These are phyloP conservation scores for Globisporangium solare DNA, from an alignment of 352 stramenopile species.

Conservation along the genomic window DNA sequence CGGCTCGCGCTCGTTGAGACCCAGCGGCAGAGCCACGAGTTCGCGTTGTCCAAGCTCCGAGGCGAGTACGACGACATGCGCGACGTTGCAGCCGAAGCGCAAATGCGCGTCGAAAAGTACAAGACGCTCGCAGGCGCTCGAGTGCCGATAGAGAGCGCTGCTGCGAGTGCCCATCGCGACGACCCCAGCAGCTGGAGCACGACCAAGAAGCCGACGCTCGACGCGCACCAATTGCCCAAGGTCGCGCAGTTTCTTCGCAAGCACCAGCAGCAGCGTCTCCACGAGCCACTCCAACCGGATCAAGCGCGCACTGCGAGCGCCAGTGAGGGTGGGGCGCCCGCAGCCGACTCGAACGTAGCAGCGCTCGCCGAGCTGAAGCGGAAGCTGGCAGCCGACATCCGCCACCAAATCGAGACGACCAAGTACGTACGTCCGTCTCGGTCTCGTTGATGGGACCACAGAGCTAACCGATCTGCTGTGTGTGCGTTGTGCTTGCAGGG, in stretches of 20 bases:
- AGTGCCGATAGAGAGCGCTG: too few species aligned
- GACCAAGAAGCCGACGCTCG: slow-evolving; percentile 3
- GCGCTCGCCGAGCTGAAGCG: slow-evolving; percentile 34
- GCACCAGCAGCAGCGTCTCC: background rate
- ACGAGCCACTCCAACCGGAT: background rate
- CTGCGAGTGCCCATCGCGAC: background rate
- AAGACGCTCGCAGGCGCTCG: slow-evolving; percentile 1
- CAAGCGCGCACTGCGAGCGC: background rate
- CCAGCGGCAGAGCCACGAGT: slow-evolving; percentile 31
- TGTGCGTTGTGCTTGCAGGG: slow-evolving; percentile 9
- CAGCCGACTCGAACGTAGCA: slow-evolving; percentile 22
- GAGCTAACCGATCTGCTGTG: too few species aligned
- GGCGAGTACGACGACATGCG: slow-evolving; percentile 33
- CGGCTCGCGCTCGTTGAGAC: slow-evolving; percentile 32
- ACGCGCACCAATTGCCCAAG: background rate
- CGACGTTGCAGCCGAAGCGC: slow-evolving; percentile 29
- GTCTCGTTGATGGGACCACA: background rate
- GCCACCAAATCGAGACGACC: slow-evolving; percentile 38
- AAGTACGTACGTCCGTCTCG: slow-evolving; percentile 23
- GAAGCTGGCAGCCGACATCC: slow-evolving; percentile 34
- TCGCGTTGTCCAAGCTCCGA: slow-evolving; percentile 28
- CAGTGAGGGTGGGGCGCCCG: too few species aligned
- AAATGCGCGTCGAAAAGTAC: slow-evolving; percentile 31
- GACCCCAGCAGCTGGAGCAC: slow-evolving; percentile 7
- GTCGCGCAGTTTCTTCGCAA: slow-evolving; percentile 7